Evolutionary conservation across 768 basidiomycete species (phyloP), one percentile per base, ranked within the genome.

Genomic region (Leccinum longicurvipes): DNA sequence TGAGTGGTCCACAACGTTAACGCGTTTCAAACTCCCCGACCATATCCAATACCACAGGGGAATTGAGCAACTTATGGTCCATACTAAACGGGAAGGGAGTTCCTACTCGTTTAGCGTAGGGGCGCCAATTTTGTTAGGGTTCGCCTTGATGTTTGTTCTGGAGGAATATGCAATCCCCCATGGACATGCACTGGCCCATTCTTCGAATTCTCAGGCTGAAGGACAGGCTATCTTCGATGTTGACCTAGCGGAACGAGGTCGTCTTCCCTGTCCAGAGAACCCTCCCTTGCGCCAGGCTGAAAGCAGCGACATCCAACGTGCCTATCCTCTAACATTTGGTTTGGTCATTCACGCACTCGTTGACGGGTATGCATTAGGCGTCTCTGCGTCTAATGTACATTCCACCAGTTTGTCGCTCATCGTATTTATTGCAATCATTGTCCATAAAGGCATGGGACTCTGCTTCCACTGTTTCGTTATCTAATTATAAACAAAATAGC

Each of bases 301-400:
- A 46, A 46, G 58, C 7, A 63, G 69, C 25, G 71, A 67, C 61
- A 69, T 71, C 29, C 64, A 66, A 32, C 74, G 74, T 15, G 85
- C 86, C 9, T 82, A 86, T 50, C 79, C 93, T 34, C 78, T 95
- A 34, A 91, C 93, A 0, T 72, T 98, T 9, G 97, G 95, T 1
- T 76, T 98, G 45, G 79, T 92, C 24, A 81, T 93, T 24, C 96
- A 99, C 66, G 90, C 86, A 1, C 77, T 94, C 47, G 90, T 93
- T 0, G 97, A 99, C 70, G 95, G 97, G 4, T 84, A 97, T 55
- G 93, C 92, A 3, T 76, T 98, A 36, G 97, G 96, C 23, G 88
- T 93, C 19, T 87, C 89, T 3, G 79, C 81, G 12, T 73, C 86
- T 10, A 65, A 67, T 19, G 55, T 71, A 1, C 74, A 60, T 54